Base-by-base conservation (phyloP, 2,329 filamentous ascomycete genomes). In the Diplodia corticola region DNA sequence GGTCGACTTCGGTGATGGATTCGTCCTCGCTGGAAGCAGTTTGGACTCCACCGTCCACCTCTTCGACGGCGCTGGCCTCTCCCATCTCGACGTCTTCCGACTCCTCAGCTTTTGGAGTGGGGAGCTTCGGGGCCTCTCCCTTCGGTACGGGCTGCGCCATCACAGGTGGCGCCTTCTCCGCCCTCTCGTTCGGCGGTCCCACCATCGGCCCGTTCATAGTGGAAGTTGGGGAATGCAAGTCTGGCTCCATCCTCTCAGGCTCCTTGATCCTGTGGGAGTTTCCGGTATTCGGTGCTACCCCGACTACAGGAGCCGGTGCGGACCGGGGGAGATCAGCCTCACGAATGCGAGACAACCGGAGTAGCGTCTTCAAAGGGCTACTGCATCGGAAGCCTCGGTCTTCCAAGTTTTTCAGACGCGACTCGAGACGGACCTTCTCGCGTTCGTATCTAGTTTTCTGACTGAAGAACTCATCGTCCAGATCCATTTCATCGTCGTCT, bases 401-500 rank as follows among this genome's bases (percentile, higher is more conserved):
- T 68, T 77, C 80, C 7, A 83, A 69, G 65, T 83, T 80, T 24
- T 80, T 73, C 63, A 79, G 75, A 67, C 79, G 78, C 4, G 79
- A 73, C 68, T 80, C 79, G 5, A 83, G 73, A 57, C 76, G 73
- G 13, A 80, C 73, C 69, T 81, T 81, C 66, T 81, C 77, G 10
- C 78, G 74, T 50, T 81, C 80, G 68, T 81, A 83, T 57, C 80
- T 82, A 5, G 78, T 79, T 70, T 82, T 78, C 35, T 81, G 76
- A 9, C 79, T 79, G 63, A 80, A 78, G 63, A 61, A 51, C 37
- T 74, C 80, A 66, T 83, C 80, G 37, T 80, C 78, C 12, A 81
- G 73, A 68, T 82, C 80, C 63, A 81, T 73, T 57, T 80, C 80
- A 60, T 83, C 81, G 22, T 83, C 81, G 49, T 78, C 76, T 24